Conservation (phyloP, 805 yeast genomes). For the Cyberlindnera euphorbiae region DNA sequence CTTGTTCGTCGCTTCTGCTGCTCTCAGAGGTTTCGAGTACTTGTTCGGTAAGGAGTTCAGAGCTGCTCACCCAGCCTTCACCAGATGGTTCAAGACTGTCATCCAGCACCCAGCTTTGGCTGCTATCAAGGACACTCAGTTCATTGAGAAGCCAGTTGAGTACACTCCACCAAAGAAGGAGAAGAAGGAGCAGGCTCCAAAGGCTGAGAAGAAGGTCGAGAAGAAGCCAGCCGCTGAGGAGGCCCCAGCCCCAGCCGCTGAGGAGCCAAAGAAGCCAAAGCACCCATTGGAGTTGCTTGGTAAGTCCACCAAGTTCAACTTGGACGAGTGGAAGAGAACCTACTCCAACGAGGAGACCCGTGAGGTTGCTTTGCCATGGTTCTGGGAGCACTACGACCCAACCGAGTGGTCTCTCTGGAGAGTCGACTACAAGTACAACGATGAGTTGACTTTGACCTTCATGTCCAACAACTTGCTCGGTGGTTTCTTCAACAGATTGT, state of each 20-base stretch:
- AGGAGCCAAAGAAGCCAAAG: conserved; percentile 65
- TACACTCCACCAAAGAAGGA: conserved; percentile 71
- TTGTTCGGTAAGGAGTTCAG: conserved; percentile 66
- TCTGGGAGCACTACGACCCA: conserved; percentile 93
- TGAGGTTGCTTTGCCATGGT: conserved; percentile 91
- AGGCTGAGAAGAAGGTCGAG: conserved; percentile 27
- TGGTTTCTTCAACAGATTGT: conserved; percentile 94
- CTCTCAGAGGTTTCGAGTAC: conserved; percentile 50
- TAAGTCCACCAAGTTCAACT: conserved; percentile 54
- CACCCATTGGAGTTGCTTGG: conserved; percentile 90
- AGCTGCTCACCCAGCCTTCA: conserved; percentile 51
- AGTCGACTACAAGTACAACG: conserved; percentile 96
- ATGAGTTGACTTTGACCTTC: conserved; percentile 92
- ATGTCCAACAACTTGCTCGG: conserved; percentile 98
- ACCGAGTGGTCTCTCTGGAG: conserved; percentile 93
- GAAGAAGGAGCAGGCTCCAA: conserved; percentile 33
- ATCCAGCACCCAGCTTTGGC: conserved; percentile 41
- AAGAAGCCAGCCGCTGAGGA: conserved; percentile 29
- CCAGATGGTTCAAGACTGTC: conserved; percentile 69
- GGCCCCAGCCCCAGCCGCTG: conserved; percentile 39
- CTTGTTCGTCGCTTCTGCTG: conserved; percentile 44
- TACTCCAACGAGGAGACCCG: conserved; percentile 98
- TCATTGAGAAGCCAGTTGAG: conserved; percentile 63
- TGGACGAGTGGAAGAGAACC: conserved; percentile 94
- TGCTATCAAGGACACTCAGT: conserved; percentile 47